Conservation (phyloP, 164 flowering plant genomes). For the Dillenia suffruticosa region DNA sequence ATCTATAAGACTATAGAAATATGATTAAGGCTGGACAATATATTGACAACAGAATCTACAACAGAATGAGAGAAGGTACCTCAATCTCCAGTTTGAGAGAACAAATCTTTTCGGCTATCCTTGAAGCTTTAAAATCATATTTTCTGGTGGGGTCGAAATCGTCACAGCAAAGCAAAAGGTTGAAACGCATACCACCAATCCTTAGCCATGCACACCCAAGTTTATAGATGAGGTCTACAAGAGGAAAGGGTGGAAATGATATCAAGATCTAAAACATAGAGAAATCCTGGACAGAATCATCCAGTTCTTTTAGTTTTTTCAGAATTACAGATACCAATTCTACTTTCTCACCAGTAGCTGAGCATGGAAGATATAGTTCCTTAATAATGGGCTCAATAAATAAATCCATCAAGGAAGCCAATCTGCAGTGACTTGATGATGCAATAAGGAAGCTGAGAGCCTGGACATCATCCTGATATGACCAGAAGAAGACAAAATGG, state of each 20-base stretch:
- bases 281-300: neutral
- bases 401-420: slow-evolving; percentile 34
- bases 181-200: slow-evolving; percentile 68
- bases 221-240: slow-evolving; percentile 29
- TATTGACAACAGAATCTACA: no score
- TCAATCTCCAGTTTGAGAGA: slow-evolving; percentile 64
- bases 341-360: slow-evolving; percentile 34
- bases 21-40: no score
- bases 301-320: neutral
- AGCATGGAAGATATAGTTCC: slow-evolving; percentile 31
- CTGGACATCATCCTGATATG: slow-evolving; percentile 36
- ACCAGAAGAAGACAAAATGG: slow-evolving; percentile 7
- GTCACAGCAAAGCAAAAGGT: slow-evolving; percentile 54
- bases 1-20: no score
- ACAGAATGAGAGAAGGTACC: slow-evolving; percentile 28
- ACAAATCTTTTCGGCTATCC: slow-evolving; percentile 48
- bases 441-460: slow-evolving; percentile 38
- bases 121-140: slow-evolving; percentile 50
- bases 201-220: slow-evolving; percentile 66
- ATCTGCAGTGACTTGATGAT: slow-evolving; percentile 47
- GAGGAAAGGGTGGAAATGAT: neutral
- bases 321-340: neutral
- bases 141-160: slow-evolving; percentile 75
- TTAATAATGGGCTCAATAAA: slow-evolving; percentile 54
- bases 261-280: neutral